Evolutionary conservation across 1,139 yeast species (phyloP), one percentile per base, ranked within the genome.

Genomic region (Yamadazyma blattariae): DNA sequence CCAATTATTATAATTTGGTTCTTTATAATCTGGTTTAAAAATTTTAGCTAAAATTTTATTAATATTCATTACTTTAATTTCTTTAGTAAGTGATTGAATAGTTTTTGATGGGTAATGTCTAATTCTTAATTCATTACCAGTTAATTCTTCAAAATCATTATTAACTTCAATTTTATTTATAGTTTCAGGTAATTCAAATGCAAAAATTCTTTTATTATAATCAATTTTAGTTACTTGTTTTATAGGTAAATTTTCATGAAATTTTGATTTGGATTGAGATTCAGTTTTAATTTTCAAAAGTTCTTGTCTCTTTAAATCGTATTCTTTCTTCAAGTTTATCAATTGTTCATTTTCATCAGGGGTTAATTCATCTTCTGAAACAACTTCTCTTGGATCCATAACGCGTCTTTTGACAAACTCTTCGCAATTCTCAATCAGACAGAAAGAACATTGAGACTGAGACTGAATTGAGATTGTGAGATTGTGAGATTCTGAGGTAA

Each of bases 1-100:
- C 83, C 87, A 89, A 51, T 90, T 89, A 11, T 82, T 60, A 47
- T 80, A 82, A 23, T 65, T 60, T 0, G 96, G 96, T 34, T 84
- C 84, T 5, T 60, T 56, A 50, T 74, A 89, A 20, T 74, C 64
- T 1, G 96, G 95, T 5, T 92, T 82, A 27, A 57, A 47, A 2
- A 87, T 79, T 41, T 80, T 79, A 3, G 84, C 85, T 40, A 76
- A 69, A 9, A 36, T 20, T 31, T 40, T 46, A n/a, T 33, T 29
- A 2, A 46, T 44, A 30, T 9, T 63, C 30, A 83, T 56, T 1
- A 80, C 53, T 45, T 79, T 79, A 37, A 77, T 71, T 8, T 71
- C 70, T 7, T 56, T 46, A 11, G 81, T 47, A 4, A 69, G 46
- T 5, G 45, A 37, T 3, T 54, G 5, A 7, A 44, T 23, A 1